phyloP scores from a whole-genome alignment of 1,139 yeast genomes.

The Kluyveromyces sp. region DNA sequence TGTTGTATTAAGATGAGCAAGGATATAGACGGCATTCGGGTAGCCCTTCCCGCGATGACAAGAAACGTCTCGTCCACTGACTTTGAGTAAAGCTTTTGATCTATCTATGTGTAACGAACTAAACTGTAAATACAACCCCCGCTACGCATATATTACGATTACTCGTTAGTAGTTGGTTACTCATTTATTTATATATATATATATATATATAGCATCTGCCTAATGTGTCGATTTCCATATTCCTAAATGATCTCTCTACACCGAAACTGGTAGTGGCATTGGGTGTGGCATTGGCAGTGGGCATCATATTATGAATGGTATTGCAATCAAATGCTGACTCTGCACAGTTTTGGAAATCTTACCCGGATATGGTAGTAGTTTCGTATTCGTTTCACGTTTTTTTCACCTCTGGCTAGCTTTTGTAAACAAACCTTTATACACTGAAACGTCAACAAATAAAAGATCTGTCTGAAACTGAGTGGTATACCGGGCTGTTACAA shows the following conservation, averaged over 20 bases:
- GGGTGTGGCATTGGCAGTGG: background rate
- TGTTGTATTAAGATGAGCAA: constrained; percentile 88
- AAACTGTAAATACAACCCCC: too few species aligned
- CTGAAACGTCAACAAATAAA: too few species aligned
- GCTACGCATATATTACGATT: background rate
- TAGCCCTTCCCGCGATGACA: constrained; percentile 98
- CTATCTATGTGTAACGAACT: background rate
- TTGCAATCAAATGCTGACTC: background rate
- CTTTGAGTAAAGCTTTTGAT: constrained; percentile 35
- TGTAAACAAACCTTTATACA: too few species aligned
- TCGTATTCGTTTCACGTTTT: too few species aligned
- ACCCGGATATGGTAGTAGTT: too few species aligned
- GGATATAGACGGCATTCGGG: constrained; percentile 85
- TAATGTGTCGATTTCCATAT: background rate
- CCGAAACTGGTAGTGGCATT: background rate
- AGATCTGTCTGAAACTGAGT: too few species aligned
- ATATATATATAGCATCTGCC: too few species aligned
- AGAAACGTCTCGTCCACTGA: constrained; percentile 79
- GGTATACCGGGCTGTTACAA: too few species aligned
- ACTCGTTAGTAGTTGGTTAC: background rate
- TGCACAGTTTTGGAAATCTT: background rate
- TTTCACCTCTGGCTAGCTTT: too few species aligned
- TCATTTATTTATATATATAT: background rate
- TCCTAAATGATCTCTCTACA: background rate
- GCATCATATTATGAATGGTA: background rate